A percentile compares a stretch with the other conserved stretches of the same genome.
phyloP scores from a whole-genome alignment of 129 eudicot species.

The Oenanthe sinensis region DNA sequence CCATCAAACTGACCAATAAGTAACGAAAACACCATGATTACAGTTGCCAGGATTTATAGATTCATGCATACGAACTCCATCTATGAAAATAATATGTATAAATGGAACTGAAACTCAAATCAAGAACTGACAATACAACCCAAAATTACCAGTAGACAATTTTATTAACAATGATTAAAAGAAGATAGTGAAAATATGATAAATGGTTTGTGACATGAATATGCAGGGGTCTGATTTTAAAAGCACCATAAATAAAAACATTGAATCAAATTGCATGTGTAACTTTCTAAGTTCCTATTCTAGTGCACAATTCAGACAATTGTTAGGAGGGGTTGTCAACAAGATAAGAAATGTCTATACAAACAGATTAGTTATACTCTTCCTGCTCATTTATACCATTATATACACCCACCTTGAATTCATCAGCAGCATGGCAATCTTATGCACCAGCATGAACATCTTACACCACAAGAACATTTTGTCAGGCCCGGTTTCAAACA shows the following conservation, averaged over 20 bases:
- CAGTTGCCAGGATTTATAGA: background rate
- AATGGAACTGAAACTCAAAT: background rate
- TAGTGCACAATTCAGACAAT: background rate
- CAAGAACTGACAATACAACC: background rate
- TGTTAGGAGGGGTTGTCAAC: background rate
- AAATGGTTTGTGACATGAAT: background rate
- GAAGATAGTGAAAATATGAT: background rate
- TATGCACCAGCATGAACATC: conserved; percentile 27
- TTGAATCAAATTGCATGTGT: background rate
- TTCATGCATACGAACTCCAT: background rate
- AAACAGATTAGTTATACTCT: conserved; percentile 9
- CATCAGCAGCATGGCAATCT: conserved; percentile 56
- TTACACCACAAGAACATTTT: conserved; percentile 13
- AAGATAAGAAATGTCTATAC: conserved; percentile 3
- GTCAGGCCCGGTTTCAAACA: conserved; percentile 21
- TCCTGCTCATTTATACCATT: conserved; percentile 18
- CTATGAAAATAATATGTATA: background rate
- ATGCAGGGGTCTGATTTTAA: background rate
- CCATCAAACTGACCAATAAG: background rate
- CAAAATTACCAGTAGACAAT: background rate
- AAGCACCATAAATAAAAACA: background rate
- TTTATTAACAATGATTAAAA: background rate
- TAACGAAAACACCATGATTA: background rate
- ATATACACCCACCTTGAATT: conserved; percentile 34
- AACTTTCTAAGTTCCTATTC: background rate